Evolutionary conservation across 2,329 filamentous ascomycete genomes (phyloP), one percentile per base, ranked within the genome.

Genomic region (Westerdykella sp.): DNA sequence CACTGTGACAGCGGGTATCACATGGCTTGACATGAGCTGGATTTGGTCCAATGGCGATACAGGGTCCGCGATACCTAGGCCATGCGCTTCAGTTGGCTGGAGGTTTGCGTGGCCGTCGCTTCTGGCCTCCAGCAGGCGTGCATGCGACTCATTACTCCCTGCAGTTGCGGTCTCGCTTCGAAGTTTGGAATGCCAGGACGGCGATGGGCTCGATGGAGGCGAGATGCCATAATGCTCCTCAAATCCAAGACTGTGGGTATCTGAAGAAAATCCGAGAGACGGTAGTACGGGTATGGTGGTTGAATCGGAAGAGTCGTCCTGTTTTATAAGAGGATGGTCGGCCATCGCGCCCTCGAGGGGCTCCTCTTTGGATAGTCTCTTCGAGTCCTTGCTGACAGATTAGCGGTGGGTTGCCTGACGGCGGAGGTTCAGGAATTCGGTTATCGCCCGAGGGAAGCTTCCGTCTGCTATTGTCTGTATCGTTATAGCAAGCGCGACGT

Each of bases 141-240:
- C 68, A 36, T 43, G 50, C 5, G 55, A 51, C 11, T 54, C 47
- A 40, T 45, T 53, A 15, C 59, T 54, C 15, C 67, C 65, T 41
- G 56, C 54, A 34, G 59, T 57, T 10, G 59, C 57, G 13, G 60
- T 55, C 38, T 68, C 62, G 46, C 61, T 66, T 15, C 57, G 56
- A 10, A 69, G 54, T 43, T 65, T 56, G 22, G 61, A 48, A 46
- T 69, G 67, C 30, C 57, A 61, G 2, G 67, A 61, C 39, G 65
- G 58, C 31, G 63, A 59, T 18, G 60, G 56, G 39, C 51, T 55
- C 7, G 53, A 44, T 4, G 55, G 50, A 7, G 56, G 56, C 34
- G 57, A 47, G 11, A 50, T 45, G 35, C 51, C 44, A 7, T 44
- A 48, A 41, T 31, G 30, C 34, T 43, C 35, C 13, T 28, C 41